Conservation (phyloP, 192 early-diverging fungal genomes). For the Coemansia sp. region DNA sequence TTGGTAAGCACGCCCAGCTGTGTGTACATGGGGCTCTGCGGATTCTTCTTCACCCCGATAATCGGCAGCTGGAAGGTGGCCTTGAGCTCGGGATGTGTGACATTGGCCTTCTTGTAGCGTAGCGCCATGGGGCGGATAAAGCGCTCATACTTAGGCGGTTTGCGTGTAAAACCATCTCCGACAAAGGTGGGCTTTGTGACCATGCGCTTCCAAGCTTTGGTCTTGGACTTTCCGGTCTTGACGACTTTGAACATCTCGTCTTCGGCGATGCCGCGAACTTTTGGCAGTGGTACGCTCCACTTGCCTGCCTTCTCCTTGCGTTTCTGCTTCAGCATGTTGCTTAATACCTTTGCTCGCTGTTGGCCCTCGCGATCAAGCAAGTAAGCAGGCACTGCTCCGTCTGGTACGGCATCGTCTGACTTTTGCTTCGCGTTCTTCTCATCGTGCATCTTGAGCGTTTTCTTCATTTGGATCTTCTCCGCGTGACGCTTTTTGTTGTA, state of each 20-base stretch:
- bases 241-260: conserved; percentile 99
- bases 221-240: conserved; percentile 90
- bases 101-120: conserved; percentile 97
- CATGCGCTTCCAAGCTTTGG: conserved; percentile 98
- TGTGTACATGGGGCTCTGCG: conserved; percentile 91
- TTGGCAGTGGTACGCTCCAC: conserved; percentile 95
- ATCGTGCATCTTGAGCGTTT: conserved; percentile 98
- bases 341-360: conserved; percentile 93
- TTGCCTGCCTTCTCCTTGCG: conserved; percentile 99
- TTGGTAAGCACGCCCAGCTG: conserved; percentile 97
- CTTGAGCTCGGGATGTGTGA: conserved; percentile 97
- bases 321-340: conserved; percentile 99
- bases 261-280: conserved; percentile 98
- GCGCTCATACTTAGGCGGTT: conserved; percentile 98
- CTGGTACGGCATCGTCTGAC: conserved; percentile 81
- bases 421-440: conserved; percentile 96
- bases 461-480: conserved; percentile 99
- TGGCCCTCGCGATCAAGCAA: conserved; percentile 98
- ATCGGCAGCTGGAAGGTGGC: conserved; percentile 97
- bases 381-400: conserved; percentile 96
- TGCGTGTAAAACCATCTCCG: conserved; percentile 97
- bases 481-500: conserved; percentile 97
- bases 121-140: conserved; percentile 98
- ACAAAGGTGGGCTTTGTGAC: conserved; percentile 99
- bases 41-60: conserved; percentile 99